Base-by-base conservation (phyloP, 495 filamentous ascomycete species). In the Aspergillus cristatus region DNA sequence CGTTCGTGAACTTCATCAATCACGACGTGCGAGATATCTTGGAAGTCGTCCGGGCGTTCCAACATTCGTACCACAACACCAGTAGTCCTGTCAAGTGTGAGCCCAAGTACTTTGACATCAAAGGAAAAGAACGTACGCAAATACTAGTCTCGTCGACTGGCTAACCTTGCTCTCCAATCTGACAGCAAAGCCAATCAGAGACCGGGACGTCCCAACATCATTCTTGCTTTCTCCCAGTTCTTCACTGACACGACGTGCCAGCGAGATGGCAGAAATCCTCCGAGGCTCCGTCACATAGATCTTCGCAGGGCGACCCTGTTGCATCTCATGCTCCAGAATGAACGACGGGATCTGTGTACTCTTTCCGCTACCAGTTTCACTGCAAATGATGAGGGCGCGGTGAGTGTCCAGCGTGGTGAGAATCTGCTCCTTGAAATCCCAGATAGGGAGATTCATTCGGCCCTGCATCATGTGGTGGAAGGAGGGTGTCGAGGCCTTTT, bases 21-120 rank as follows among this genome's bases (percentile, higher is more conserved):
- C 33, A 98, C 77, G 36, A 98, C 71, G 58, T 96, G 90, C 2
- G 86, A 93, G 36, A 97, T 80, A 36, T 94, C 90, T 32, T 75
- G 70, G 31, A 98, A 75, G 32, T 89, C 80, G 43, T 84, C 79
- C 0, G 84, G 86, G 2, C 80, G 78, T 60, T 98, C 90, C 7
- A 98, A 67, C 91, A 97, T 98, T 11, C 91, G 81, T 68, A 97
- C 85, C 5, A 98, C 84, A 45, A 97, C 93, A 61, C 91, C 91
- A 40, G 79, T 79, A 10, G 74, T 76, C 17, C 57, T 63, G 7
- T 6, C 12, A 10, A 2, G 34, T 25, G 31, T 58, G 35, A 52
- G 50, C 12, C n/a, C 39, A n/a, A 37, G 7, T 34, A 18, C 20
- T 17, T n/a, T 24, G 50, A 17, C 13, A 14, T 31, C 7, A 39